phyloP scores from a whole-genome alignment of 2,329 filamentous ascomycete genomes.

The Arthrobotrys pseudoclavata region DNA sequence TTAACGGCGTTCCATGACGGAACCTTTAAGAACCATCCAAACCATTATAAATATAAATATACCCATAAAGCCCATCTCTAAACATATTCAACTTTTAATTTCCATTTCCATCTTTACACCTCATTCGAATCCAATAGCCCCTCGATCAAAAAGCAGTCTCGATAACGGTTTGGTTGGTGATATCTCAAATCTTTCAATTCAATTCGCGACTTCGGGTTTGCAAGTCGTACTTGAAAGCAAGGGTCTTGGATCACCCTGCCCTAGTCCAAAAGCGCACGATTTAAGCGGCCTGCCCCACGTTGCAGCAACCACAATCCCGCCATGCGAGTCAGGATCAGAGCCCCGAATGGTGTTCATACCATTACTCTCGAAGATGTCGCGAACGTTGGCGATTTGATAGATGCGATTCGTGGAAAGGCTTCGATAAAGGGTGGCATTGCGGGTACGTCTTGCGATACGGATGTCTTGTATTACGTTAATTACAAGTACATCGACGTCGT shows the following conservation, averaged over 20 bases:
- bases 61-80: background rate
- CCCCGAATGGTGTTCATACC: constrained; percentile 79
- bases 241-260: constrained; percentile 7
- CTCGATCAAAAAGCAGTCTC: background rate
- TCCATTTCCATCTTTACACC: background rate
- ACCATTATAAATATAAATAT: constrained; percentile 22
- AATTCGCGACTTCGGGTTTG: background rate
- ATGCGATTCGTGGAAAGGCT: constrained; percentile 75
- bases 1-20: background rate
- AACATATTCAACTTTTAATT: background rate
- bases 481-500: background rate
- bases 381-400: constrained; percentile 74
- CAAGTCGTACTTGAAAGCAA: background rate
- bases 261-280: constrained; percentile 50
- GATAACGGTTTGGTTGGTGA: background rate
- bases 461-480: background rate
- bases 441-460: constrained; percentile 14
- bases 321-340: constrained; percentile 82
- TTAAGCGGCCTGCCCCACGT: constrained; percentile 28
- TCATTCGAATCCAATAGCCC: background rate
- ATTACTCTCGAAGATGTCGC: constrained; percentile 78
- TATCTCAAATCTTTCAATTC: background rate
- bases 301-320: constrained; percentile 21
- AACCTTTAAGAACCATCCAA: constrained; percentile 20
- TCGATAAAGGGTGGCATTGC: constrained; percentile 75